Evolutionary conservation across 495 filamentous ascomycete species (phyloP).

Genomic region (Xanthoparmelia taractica): DNA sequence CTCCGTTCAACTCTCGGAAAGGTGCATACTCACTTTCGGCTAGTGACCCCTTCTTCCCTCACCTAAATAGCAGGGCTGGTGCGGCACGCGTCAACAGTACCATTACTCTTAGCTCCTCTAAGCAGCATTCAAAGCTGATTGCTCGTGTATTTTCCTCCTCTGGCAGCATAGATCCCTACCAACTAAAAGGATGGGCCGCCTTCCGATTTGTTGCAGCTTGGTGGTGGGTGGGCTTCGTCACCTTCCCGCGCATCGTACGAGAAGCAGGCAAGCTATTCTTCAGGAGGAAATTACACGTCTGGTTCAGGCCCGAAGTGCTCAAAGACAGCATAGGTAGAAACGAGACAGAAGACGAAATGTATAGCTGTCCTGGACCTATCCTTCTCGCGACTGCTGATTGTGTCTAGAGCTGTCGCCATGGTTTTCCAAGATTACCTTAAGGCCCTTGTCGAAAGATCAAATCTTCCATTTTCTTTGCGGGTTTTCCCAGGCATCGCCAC

Average conservation of each 20-base stretch:
- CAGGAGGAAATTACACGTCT: constrained; percentile 45
- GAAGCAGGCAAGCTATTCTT: constrained; percentile 51
- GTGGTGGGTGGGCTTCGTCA: constrained; percentile 57
- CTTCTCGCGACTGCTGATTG: not conserved
- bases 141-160: constrained; percentile 44
- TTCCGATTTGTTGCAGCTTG: constrained; percentile 45
- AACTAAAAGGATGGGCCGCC: constrained; percentile 35
- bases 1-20: constrained; percentile 61
- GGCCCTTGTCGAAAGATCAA: constrained; percentile 37
- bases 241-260: constrained; percentile 53
- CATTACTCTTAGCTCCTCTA: constrained; percentile 49
- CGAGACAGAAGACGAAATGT: constrained; percentile 38
- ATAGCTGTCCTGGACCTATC: not conserved
- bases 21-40: constrained; percentile 51
- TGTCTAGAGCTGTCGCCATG: constrained; percentile 37
- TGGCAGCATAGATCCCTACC: constrained; percentile 41
- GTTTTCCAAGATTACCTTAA: constrained; percentile 47
- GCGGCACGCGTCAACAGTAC: constrained; percentile 42
- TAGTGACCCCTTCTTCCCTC: constrained; percentile 44
- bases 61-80: constrained; percentile 24
- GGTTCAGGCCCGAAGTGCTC: constrained; percentile 50
- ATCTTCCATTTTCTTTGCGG: constrained; percentile 36
- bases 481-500: constrained; percentile 42
- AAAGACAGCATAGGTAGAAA: constrained; percentile 42
- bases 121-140: constrained; percentile 47